Evolutionary conservation across 176 grass and related monocot genomes (phyloP), one percentile per base, ranked within the genome.

Genomic region (Zizania latifolia): DNA sequence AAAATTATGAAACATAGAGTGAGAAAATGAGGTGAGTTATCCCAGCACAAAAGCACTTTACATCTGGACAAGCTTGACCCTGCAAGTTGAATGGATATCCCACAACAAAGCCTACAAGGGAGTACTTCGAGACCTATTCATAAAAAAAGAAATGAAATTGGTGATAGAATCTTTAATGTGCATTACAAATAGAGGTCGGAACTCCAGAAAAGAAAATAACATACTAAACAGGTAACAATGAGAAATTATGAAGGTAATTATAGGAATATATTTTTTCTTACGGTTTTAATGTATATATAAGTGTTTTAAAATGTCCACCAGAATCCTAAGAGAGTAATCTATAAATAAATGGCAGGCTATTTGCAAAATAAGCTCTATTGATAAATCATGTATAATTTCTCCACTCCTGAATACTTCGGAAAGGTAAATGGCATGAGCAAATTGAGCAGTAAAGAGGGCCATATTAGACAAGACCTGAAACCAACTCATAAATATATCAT

Each of bases 51-150:
- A 44, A 16, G 5, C 16, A 80, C 29, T 31, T 68, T 84, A 93
- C 90, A 86, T 91, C 56, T 15, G 50, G 35, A 78, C 19, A 75
- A 80, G 43, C 58, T 90, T 89, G 88, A 59, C 93, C 83, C 29
- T 78, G 82, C 66, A 91, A 78, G 33, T 70, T 91, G 85, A 93
- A 97, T 24, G 93, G 90, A 71, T 85, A 97, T 71, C 90, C 88
- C 56, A 91, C 90, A 67, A 97, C 61, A 12, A 97, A 80, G n/a
- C 90, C 90, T n/a, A 32, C 38, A 26, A 93, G 83, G 60, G 94
- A 91, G 79, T 83, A 77, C 56, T 85, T 82, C 2, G 35, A 62
- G 43, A 87, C 78, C 94, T 97, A 82, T 68, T 62, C 44, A 83
- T 33, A 56, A 38, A 74, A 86, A 80, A 22, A 65, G 53, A 36